Base-by-base conservation (phyloP, 768 basidiomycete genomes). In the Termitomyces sp. region DNA sequence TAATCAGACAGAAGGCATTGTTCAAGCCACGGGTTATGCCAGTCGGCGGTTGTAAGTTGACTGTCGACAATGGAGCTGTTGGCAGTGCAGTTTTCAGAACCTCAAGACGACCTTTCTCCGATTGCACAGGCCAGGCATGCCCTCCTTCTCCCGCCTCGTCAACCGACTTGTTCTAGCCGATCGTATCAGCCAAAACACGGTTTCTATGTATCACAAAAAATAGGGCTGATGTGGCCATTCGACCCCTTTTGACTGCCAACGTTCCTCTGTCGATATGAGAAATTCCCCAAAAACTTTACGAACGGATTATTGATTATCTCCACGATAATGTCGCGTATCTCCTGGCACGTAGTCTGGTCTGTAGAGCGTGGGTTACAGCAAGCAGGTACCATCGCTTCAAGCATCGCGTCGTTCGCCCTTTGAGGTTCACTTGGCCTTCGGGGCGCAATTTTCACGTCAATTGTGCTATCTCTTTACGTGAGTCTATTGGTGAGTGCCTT, bases 341-440 rank as follows among this genome's bases (percentile, higher is more conserved):
- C 18, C 46, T 60, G 28, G 57, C 55, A 15, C 70, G 70, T 53
- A 63, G 67, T n/a, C 39, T 68, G 46, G 69, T 70, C 13, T 71
- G 68, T 42, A 54, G 58, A 20, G 61, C 65, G 7, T 70, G 69
- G 70, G 36, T 68, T 2, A 66, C 67, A 32, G 57, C 56, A n/a
- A 64, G 67, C 55, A 53, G 65, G 50, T 57, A 64, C 39, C 61
- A 62, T 22, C 54, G 64, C 16, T 64, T 62, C 24, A n/a, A 28
- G 28, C n/a, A n/a, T n/a, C n/a, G n/a, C n/a, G n/a, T n/a, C n/a
- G n/a, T n/a, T n/a, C n/a, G n/a, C n/a, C n/a, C n/a, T n/a, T n/a
- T n/a, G n/a, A n/a, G n/a, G n/a, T n/a, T n/a, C n/a, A n/a, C n/a
- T n/a, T n/a, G n/a, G n/a, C n/a, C n/a, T n/a, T n/a, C n/a, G n/a